Percentiles rank a stretch among this genome's conserved stretches.
Evolutionary conservation across 2,329 filamentous ascomycete species (phyloP).

Genomic region (Fusarium succisae): DNA sequence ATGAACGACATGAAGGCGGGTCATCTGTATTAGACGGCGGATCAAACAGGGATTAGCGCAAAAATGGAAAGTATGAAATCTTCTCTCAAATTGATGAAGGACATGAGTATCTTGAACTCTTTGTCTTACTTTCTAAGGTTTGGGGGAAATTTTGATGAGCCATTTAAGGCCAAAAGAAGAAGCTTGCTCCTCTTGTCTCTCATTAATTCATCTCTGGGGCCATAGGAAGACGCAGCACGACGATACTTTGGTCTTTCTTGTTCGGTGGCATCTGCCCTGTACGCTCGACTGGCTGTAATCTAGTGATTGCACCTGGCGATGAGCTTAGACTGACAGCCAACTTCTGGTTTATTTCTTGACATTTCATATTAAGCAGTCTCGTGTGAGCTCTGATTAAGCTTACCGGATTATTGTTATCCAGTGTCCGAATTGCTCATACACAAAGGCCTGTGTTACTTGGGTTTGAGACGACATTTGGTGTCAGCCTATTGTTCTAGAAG

Average conservation of each 20-base stretch:
- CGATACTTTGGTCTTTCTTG: not conserved
- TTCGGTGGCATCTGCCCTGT: not conserved
- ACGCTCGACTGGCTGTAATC: not conserved
- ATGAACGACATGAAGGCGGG: not conserved
- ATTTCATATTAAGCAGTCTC: not conserved
- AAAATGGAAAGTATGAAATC: conserved; percentile 23
- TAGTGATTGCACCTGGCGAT: conserved; percentile 1
- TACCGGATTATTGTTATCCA: not conserved
- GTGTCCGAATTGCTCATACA: not conserved
- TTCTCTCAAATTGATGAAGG: conserved; percentile 28
- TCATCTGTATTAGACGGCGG: conserved; percentile 7
- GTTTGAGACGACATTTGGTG: not conserved
- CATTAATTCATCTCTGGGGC: not conserved
- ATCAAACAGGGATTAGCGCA: conserved; percentile 12
- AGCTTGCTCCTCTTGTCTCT: not conserved
- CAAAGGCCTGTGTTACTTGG: not conserved
- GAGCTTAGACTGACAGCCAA: not conserved
- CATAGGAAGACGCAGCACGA: not conserved
- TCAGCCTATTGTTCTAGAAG: not conserved
- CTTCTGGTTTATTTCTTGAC: not conserved
- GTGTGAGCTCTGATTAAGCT: not conserved
- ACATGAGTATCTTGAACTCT: conserved; percentile 19
- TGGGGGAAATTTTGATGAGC: not conserved
- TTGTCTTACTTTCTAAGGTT: not conserved
- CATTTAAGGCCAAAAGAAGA: not conserved